Conservation (phyloP, 345 rosid species). For the Rhodomyrtus tomentosa region DNA sequence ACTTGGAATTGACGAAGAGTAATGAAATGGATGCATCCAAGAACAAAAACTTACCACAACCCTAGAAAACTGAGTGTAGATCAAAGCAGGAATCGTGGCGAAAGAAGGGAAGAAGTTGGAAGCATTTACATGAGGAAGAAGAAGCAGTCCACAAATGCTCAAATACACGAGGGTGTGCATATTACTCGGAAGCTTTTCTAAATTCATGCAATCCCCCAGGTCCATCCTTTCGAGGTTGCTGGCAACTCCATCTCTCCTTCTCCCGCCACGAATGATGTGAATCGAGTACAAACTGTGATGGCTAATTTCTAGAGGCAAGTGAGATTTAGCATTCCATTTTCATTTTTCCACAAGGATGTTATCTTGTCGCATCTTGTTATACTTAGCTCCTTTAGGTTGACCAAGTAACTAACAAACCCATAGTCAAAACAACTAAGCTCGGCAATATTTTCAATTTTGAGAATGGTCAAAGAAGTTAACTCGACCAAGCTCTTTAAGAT, state of each 20-base stretch:
- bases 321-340: background rate
- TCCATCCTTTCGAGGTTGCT: background rate
- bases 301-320: background rate
- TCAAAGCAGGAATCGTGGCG: too few species aligned
- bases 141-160: too few species aligned
- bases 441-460: background rate
- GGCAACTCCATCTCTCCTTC: background rate
- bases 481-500: background rate
- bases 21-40: too few species aligned
- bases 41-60: too few species aligned
- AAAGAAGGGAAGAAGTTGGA: too few species aligned
- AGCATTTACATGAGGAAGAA: too few species aligned
- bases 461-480: background rate
- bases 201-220: accelerated
- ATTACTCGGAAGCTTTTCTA: background rate
- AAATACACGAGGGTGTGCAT: too few species aligned
- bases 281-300: background rate
- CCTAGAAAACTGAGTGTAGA: too few species aligned
- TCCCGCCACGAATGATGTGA: background rate
- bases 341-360: background rate
- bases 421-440: background rate
- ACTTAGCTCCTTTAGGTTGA: background rate
- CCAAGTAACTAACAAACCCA: background rate
- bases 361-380: background rate
- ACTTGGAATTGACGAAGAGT: too few species aligned